Base-by-base conservation (phyloP, 768 basidiomycete genomes). In the Cystofilobasidium macerans region DNA sequence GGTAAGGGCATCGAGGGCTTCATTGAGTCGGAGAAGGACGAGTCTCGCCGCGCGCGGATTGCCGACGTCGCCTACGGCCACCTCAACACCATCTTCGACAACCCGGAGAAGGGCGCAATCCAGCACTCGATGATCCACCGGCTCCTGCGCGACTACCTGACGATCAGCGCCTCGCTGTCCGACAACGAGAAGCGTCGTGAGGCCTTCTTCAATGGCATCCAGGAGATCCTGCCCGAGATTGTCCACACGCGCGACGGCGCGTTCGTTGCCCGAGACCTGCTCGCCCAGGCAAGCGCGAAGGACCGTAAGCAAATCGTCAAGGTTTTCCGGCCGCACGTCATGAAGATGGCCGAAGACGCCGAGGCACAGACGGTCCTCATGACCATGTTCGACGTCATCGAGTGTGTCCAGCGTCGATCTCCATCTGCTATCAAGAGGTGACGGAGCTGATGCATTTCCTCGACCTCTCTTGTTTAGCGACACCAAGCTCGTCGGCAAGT, bases 191-290 rank as follows among this genome's bases (percentile, higher is more conserved):
- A 85, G 75, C 76, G 86, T 61, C 81, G 86, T 63, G 79, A 83
- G 60, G 90, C 90, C 69, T 83, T 92, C 20, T 87, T 90, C 43
- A 89, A 93, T 71, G 84, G 88, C 59, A 88, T 87, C 71, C 85
- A 89, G 69, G 91, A 94, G 47, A 81, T 86, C 24, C 78, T 94
- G 9, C 86, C 91, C 0, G 92, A 95, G 73, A 88, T 94, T 81
- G 89, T 92, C 0, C 92, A 97, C 72, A 97, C 92, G 20, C 89
- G 84, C 72, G 88, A 94, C 71, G 92, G 92, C 24, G 88, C 89
- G 66, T 84, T 88, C 26, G 85, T 82, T 32, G 90, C 88, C 3
- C 84, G 92, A 48, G 86, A 91, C 69, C 88, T 95, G 74, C 80
- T 94, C 42, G 88, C 86, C 0, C 80, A 82, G 51, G 89, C 89